phyloP scores from a whole-genome alignment of 257 asterid genomes.

The Euphrasia confusa region DNA sequence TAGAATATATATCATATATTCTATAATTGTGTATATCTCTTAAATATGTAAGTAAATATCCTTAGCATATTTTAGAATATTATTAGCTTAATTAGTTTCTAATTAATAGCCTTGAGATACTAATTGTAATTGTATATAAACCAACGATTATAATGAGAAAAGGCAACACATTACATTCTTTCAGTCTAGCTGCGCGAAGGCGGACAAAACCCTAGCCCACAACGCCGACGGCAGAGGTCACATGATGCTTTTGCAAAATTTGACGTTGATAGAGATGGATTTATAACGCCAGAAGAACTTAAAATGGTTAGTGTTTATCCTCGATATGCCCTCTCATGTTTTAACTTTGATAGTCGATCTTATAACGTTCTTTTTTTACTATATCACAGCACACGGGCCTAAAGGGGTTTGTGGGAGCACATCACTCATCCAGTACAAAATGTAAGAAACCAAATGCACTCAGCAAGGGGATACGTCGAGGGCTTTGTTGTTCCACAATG shows the following conservation, averaged over 20 bases:
- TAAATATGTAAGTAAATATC: too few relatives aligned
- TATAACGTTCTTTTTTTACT: neutral
- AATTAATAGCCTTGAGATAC: too few relatives aligned
- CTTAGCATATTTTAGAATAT: too few relatives aligned
- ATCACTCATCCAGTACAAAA: neutral
- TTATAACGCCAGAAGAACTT: slow-evolving; percentile 85
- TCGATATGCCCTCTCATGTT: neutral
- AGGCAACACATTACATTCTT: too few relatives aligned
- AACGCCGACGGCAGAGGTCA: slow-evolving; percentile 34
- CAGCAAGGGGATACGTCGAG: neutral
- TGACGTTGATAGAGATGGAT: slow-evolving; percentile 90
- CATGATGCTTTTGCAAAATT: slow-evolving; percentile 87
- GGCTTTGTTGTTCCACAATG: neutral
- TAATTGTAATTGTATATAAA: too few relatives aligned
- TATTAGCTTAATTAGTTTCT: too few relatives aligned
- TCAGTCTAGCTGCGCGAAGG: too few relatives aligned
- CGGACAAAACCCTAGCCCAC: too few relatives aligned
- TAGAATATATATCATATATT: too few relatives aligned
- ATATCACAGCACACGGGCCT: slow-evolving; percentile 68
- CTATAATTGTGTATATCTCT: too few relatives aligned
- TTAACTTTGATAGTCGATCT: neutral
- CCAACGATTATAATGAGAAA: too few relatives aligned
- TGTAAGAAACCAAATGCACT: neutral
- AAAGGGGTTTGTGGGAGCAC: neutral
- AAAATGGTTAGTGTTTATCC: slow-evolving; percentile 57